These are phyloP conservation scores for Hondaea fermentalgiana DNA, from an alignment of 108 stramenopile genomes.

Conservation along the genomic window DNA sequence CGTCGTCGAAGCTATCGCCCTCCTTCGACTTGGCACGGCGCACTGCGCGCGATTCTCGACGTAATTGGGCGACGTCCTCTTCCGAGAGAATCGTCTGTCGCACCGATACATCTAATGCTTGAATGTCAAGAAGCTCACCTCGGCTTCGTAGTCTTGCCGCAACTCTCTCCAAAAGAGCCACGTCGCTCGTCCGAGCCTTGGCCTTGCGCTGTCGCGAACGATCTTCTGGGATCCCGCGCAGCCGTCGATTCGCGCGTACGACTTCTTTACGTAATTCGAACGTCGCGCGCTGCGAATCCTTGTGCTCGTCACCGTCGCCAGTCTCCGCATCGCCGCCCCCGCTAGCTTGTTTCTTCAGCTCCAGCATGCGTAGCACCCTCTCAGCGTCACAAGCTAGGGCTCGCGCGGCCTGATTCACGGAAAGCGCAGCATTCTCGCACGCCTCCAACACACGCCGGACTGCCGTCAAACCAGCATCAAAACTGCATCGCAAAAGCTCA, in stretches of 20 bases:
- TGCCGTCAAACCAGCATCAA: not conserved
- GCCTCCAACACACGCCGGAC: not conserved
- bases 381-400: not conserved
- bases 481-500: not conserved
- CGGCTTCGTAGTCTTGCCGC: not conserved
- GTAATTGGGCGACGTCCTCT: not conserved
- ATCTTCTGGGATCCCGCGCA: not conserved
- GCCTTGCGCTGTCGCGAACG: not conserved
- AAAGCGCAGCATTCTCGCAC: not conserved
- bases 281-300: not conserved
- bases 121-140: not conserved
- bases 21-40: not conserved
- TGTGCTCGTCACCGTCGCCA: not conserved
- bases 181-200: not conserved
- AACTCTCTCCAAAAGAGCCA: not conserved
- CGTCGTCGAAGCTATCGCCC: not conserved
- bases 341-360: not conserved
- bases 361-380: not conserved
- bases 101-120: not conserved
- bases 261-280: not conserved
- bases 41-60: not conserved
- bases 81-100: not conserved
- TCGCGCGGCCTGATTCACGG: not conserved
- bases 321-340: not conserved
- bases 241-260: not conserved